Conservation (phyloP, 345 rosid species). For the Salix exigua region DNA sequence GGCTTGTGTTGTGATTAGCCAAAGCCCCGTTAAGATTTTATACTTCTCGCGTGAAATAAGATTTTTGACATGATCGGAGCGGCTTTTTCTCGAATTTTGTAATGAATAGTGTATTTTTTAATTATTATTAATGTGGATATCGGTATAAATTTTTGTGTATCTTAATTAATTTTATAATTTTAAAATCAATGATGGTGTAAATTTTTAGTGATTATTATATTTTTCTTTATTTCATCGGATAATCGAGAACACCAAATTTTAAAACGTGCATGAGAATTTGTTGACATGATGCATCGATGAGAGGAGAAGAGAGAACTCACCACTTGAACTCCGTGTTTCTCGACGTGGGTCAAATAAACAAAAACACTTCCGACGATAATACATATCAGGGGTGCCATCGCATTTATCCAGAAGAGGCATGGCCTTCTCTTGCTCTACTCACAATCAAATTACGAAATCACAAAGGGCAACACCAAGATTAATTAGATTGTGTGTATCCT, state of each 20-base stretch:
- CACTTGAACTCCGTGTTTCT: conserved; percentile 29
- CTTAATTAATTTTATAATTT: too few relatives aligned
- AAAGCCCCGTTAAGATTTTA: background rate
- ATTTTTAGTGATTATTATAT: too few relatives aligned
- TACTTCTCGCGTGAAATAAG: background rate
- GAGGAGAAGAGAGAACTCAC: conserved; percentile 21
- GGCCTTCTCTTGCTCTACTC: conserved; percentile 40
- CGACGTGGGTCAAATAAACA: conserved; percentile 32
- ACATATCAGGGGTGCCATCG: conserved; percentile 45
- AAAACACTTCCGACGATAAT: conserved; percentile 42
- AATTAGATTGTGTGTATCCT: background rate
- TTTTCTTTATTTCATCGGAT: too few relatives aligned
- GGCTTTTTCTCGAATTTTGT: background rate
- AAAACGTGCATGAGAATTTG: background rate
- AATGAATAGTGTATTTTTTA: background rate
- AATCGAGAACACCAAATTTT: background rate
- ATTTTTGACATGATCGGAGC: background rate
- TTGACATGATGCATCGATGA: background rate
- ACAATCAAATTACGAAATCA: background rate
- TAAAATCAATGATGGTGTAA: too few relatives aligned
- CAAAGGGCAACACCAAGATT: background rate
- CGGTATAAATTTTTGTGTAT: too few relatives aligned
- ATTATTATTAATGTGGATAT: too few relatives aligned
- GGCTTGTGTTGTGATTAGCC: background rate
- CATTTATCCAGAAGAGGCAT: conserved; percentile 48